These are phyloP conservation scores for Apiotrichum siamense DNA, from an alignment of 1,284 basidiomycete genomes.

Conservation along the genomic window DNA sequence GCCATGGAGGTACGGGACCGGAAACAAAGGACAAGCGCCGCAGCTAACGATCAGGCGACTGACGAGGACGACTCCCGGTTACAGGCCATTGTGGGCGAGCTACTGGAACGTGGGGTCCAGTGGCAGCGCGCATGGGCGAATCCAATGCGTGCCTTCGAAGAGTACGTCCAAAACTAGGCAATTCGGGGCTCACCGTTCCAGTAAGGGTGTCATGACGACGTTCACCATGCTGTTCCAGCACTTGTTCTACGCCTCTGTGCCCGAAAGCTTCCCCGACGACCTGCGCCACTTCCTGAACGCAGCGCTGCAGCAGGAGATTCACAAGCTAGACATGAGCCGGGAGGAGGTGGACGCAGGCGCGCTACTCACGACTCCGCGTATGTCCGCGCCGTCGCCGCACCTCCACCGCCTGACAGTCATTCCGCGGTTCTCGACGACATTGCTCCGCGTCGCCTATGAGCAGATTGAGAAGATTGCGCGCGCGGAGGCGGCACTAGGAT, in stretches of 20 bases:
- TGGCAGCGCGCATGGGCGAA: slow-evolving; percentile 45
- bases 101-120: slow-evolving; percentile 34
- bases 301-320: slow-evolving; percentile 22
- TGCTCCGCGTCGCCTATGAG: slow-evolving; percentile 75
- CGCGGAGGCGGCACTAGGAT: slow-evolving; percentile 61
- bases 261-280: slow-evolving; percentile 33
- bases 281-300: slow-evolving; percentile 31
- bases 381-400: slow-evolving; percentile 33
- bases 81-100: slow-evolving; percentile 24
- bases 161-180: slow-evolving; percentile 23
- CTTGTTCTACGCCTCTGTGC: slow-evolving; percentile 39
- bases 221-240: slow-evolving; percentile 36
- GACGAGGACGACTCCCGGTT: background rate
- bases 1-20: slow-evolving; percentile 23
- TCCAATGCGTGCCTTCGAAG: slow-evolving; percentile 31
- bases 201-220: slow-evolving; percentile 20
- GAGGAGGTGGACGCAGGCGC: background rate
- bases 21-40: too few relatives aligned
- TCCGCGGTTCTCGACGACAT: slow-evolving; percentile 75
- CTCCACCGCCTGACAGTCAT: slow-evolving; percentile 70
- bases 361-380: slow-evolving; percentile 9
- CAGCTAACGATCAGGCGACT: background rate
- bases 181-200: background rate
- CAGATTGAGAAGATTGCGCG: slow-evolving; percentile 69
- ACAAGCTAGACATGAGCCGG: background rate